These are phyloP conservation scores for Kwoniella sp. DNA, from an alignment of 768 basidiomycete species.

Conservation along the genomic window DNA sequence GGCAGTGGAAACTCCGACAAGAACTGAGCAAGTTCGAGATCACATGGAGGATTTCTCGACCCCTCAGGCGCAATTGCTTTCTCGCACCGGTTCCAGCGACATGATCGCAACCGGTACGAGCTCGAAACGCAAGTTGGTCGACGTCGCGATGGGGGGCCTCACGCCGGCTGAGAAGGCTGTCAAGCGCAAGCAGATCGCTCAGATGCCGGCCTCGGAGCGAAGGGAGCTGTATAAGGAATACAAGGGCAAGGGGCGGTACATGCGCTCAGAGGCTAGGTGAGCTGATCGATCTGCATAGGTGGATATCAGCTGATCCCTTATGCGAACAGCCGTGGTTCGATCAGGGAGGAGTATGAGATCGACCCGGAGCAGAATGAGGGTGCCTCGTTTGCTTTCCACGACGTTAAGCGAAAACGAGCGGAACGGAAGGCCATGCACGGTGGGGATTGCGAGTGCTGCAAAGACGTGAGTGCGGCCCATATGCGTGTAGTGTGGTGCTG, in stretches of 20 bases:
- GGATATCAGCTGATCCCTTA: constrained; percentile 18
- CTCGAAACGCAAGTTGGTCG: constrained; percentile 1
- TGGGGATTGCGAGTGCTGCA: constrained; percentile 77
- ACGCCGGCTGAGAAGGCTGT: constrained; percentile 27
- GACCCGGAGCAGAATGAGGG: constrained; percentile 65
- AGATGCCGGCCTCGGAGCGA: constrained; percentile 26
- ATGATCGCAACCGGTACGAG: too few relatives aligned
- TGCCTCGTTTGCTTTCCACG: constrained; percentile 64
- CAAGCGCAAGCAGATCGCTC: constrained; percentile 24
- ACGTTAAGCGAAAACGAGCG: constrained; percentile 66
- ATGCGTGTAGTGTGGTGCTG: not conserved
- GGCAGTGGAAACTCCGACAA: too few relatives aligned
- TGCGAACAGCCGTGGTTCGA: constrained; percentile 6
- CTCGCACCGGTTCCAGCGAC: too few relatives aligned
- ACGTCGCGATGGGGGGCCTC: constrained; percentile 19
- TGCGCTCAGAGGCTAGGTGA: constrained; percentile 25
- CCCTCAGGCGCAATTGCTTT: too few relatives aligned
- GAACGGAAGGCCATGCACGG: constrained; percentile 66
- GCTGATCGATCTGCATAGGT: too few relatives aligned
- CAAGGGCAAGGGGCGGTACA: constrained; percentile 45
- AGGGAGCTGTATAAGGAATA: constrained; percentile 33
- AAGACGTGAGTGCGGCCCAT: constrained; percentile 57
- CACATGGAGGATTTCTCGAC: too few relatives aligned
- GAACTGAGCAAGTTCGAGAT: too few relatives aligned
- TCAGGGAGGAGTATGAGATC: constrained; percentile 63